These are phyloP conservation scores for Neospora caninum DNA, from an alignment of 169 alveolate species.

Conservation along the genomic window DNA sequence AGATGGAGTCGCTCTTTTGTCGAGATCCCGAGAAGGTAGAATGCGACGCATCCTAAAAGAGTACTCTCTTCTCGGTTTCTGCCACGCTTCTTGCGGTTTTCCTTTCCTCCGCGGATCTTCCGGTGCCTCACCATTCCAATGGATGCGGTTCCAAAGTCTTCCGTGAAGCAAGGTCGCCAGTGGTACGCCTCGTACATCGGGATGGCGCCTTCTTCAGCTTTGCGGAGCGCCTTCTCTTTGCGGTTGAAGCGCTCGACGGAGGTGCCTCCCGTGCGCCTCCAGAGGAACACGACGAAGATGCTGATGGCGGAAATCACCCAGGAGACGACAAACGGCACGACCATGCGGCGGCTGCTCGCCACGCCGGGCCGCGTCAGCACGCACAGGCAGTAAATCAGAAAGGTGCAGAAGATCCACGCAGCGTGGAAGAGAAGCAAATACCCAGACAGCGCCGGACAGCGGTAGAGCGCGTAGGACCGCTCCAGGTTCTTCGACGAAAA, in stretches of 20 bases:
- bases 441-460: background rate
- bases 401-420: background rate
- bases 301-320: background rate
- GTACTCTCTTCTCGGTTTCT: too few relatives aligned
- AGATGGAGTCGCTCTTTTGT: too few relatives aligned
- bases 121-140: background rate
- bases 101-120: background rate
- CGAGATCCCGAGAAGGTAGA: too few relatives aligned
- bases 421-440: background rate
- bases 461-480: background rate
- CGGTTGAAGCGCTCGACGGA: background rate
- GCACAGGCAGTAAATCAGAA: background rate
- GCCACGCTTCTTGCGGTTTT: too few relatives aligned
- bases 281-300: background rate
- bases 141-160: background rate
- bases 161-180: constrained; percentile 27
- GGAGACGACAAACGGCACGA: background rate
- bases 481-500: constrained; percentile 21
- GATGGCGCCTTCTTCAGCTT: background rate
- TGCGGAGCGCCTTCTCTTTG: background rate
- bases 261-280: background rate
- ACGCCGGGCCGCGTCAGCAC: background rate
- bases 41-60: too few relatives aligned
- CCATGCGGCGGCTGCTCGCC: background rate
- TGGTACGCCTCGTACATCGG: background rate